phyloP scores from a whole-genome alignment of 1,284 basidiomycete species.

The Ceratobasidium sp. region DNA sequence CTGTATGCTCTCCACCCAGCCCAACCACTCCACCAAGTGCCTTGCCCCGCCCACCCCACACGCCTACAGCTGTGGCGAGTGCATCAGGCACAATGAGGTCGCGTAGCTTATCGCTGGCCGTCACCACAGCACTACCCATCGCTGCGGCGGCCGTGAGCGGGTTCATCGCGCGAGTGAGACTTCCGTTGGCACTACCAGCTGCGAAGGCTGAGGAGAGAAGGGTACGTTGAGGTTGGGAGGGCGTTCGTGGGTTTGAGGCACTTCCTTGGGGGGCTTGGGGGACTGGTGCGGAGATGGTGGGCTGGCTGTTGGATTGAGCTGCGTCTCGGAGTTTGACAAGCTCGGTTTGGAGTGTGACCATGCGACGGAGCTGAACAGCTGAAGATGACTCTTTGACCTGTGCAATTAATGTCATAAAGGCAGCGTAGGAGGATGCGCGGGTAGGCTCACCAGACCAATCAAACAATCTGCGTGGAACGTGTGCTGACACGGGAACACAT shows the following conservation, averaged over 20 bases:
- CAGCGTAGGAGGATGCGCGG: neutral
- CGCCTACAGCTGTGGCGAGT: constrained; percentile 77
- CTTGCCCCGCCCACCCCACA: constrained; percentile 72
- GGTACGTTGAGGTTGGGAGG: constrained; percentile 64
- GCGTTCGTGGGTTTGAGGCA: constrained; percentile 23
- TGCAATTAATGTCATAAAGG: constrained; percentile 45
- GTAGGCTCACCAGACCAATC: constrained; percentile 81
- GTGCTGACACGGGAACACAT: constrained; percentile 98
- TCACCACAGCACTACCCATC: constrained; percentile 70
- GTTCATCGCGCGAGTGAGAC: constrained; percentile 40
- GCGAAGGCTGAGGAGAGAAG: constrained; percentile 79
- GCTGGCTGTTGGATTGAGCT: constrained; percentile 51
- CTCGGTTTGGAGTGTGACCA: constrained; percentile 86
- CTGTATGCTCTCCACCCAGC: constrained; percentile 59
- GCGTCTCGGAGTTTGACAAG: constrained; percentile 70
- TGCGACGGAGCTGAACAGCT: constrained; percentile 81
- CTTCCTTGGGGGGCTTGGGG: constrained; percentile 23
- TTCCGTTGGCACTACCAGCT: constrained; percentile 57
- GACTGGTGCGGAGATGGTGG: constrained; percentile 49
- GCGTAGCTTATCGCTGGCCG: constrained; percentile 88
- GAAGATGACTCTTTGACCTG: constrained; percentile 93
- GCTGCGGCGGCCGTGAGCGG: constrained; percentile 75
- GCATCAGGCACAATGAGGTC: constrained; percentile 94
- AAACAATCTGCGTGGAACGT: constrained; percentile 96
- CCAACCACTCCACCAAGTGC: constrained; percentile 66